Conservation (phyloP, 306 rosid genomes). For the Cercis canadensis region DNA sequence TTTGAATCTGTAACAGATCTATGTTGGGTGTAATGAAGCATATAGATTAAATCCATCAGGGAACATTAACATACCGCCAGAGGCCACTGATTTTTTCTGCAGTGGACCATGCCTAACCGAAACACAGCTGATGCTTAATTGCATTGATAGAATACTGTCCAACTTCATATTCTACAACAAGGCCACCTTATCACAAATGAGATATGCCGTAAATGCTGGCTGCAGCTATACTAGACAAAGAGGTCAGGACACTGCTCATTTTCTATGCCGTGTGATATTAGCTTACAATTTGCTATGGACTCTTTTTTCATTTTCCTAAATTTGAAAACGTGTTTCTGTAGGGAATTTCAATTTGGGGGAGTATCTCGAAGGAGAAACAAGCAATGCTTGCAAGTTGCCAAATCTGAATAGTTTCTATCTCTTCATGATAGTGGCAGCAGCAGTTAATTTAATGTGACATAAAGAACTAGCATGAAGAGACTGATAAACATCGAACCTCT, state of each 20-base stretch:
- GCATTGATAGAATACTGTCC: conserved; percentile 57
- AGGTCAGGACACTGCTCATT: conserved; percentile 45
- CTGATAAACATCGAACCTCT: too few species aligned
- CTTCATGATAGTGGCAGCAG: conserved; percentile 24
- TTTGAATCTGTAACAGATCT: too few species aligned
- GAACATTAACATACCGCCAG: conserved; percentile 58
- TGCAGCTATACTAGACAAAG: conserved; percentile 59
- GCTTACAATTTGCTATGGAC: neutral
- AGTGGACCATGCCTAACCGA: conserved; percentile 72
- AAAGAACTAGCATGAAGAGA: too few species aligned
- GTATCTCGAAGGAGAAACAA: conserved; percentile 49
- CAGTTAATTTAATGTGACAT: conserved; percentile 14
- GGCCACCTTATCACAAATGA: conserved; percentile 56
- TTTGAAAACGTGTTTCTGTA: conserved; percentile 31
- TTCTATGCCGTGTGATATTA: neutral
- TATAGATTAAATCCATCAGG: conserved; percentile 77
- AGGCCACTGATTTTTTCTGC: conserved; percentile 62
- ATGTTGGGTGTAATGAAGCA: conserved; percentile 56
- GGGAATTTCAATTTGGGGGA: conserved; percentile 71
- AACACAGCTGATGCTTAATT: conserved; percentile 67
- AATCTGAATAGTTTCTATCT: conserved; percentile 24
- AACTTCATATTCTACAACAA: conserved; percentile 66
- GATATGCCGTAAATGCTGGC: conserved; percentile 60
- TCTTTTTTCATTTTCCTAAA: neutral
- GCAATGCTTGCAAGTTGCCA: conserved; percentile 39